phyloP scores from a whole-genome alignment of 2,329 filamentous ascomycete species.

The Pleoardoris graminearum region DNA sequence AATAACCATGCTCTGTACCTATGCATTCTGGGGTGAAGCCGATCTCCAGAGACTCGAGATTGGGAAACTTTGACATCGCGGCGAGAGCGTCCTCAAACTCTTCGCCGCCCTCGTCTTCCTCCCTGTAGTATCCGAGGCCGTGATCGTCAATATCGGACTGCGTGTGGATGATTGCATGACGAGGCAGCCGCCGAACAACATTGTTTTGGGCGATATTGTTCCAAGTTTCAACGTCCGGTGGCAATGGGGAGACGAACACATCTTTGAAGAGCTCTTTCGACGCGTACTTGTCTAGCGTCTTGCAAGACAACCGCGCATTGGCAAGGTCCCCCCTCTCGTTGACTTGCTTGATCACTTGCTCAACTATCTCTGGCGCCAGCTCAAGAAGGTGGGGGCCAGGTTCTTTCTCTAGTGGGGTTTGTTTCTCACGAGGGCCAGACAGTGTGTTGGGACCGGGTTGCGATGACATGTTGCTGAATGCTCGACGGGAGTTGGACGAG shows the following conservation, averaged over 20 bases:
- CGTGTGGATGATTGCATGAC: constrained; percentile 11
- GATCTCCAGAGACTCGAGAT: constrained; percentile 5
- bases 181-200: constrained; percentile 6
- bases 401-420: background rate
- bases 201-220: constrained; percentile 9
- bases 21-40: constrained; percentile 6
- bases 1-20: background rate
- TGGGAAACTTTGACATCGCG: constrained; percentile 1
- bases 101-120: background rate
- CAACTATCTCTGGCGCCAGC: constrained; percentile 1
- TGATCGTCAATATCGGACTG: background rate
- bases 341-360: background rate
- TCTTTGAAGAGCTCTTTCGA: constrained; percentile 6
- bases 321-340: background rate
- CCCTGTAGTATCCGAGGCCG: background rate
- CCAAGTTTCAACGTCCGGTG: constrained; percentile 20
- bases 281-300: background rate
- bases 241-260: background rate
- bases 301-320: constrained; percentile 4
- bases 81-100: background rate
- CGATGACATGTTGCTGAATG: background rate
- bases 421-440: background rate
- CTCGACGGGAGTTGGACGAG: background rate
- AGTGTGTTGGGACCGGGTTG: background rate
- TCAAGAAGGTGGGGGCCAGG: background rate